Evolutionary conservation across 345 rosid species (phyloP), one percentile per base, ranked within the genome.

Genomic region (Euclidium syriacum): DNA sequence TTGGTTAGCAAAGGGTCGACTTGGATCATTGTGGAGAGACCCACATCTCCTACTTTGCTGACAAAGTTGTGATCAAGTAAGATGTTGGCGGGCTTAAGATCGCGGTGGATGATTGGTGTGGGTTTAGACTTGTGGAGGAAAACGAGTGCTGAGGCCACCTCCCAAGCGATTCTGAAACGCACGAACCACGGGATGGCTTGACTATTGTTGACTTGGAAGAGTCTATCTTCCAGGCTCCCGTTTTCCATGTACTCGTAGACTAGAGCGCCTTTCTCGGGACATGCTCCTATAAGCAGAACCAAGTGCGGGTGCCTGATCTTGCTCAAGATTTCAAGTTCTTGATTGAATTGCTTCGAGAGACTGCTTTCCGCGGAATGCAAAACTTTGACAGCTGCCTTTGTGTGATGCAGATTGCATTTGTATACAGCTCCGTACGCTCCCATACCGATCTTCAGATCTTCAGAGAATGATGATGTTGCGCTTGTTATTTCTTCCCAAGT

Each of bases 11-110:
- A 33, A 0, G 79, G 49, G 14, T 83, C 89, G 2, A 52, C 56
- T 25, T 65, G 67, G 34, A 88, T 76, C 68, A 79, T 73, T 39
- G 82, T 83, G 38, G 98, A 82, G 29, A 92, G 83, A 25, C 98
- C 98, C 1, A 92, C 94, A 52, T 92, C 96, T 62, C 98, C 87
- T 14, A 92, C 82, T 75, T 92, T 92, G 92, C 96, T 92, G 16
- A 88, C 85, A 9, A 77, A 74, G 73, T 89, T 85, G 11, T 57
- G 83, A 67, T 83, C 92, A 42, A 92, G 95, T 69, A 92, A 64
- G 79, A 92, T 86, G 66, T 92, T 92, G 2, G 82, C 95, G 1
- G 98, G 98, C 71, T 92, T 92, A 40, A 91, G 76, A 74, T 91
- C 98, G 9, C 96, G 92, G 57, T 88, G 98, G 66, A 91, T 75